These are phyloP conservation scores for Hansenula anomala DNA, from an alignment of 1,139 yeast species.

Conservation along the genomic window DNA sequence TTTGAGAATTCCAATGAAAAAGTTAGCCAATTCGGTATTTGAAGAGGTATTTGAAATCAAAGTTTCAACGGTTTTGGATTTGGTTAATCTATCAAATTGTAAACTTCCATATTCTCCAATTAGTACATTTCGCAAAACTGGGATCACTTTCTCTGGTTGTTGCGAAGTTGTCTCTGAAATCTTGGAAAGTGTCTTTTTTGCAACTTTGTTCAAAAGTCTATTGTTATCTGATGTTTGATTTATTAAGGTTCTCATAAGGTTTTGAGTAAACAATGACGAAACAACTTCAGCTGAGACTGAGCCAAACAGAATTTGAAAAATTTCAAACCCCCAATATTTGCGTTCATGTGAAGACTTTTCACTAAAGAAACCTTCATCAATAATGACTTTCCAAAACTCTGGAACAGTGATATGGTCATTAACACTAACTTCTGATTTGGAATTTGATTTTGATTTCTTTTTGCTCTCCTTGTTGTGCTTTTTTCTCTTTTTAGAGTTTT, in stretches of 20 bases:
- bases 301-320: conserved; percentile 49
- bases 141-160: conserved; percentile 42
- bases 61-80: conserved; percentile 61
- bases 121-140: conserved; percentile 44
- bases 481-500: conserved; percentile 28
- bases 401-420: conserved; percentile 37
- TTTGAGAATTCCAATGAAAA: conserved; percentile 27
- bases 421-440: conserved; percentile 3
- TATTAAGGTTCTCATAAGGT: conserved; percentile 68
- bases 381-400: conserved; percentile 76
- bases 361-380: conserved; percentile 78
- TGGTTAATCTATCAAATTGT: conserved; percentile 75
- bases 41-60: conserved; percentile 32
- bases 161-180: conserved; percentile 35
- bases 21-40: conserved; percentile 26
- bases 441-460: conserved; percentile 21
- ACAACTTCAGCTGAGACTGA: conserved; percentile 31
- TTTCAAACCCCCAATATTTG: conserved; percentile 81
- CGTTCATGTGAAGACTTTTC: conserved; percentile 79
- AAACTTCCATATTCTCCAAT: conserved; percentile 51
- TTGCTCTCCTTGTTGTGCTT: conserved; percentile 31
- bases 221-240: conserved; percentile 71
- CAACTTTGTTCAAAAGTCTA: conserved; percentile 63
- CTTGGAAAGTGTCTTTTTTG: conserved; percentile 44
- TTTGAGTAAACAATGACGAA: conserved; percentile 52